Evolutionary conservation across 495 filamentous ascomycete species (phyloP), one percentile per base, ranked within the genome.

Genomic region (Melanomma pulvis-pyrius): DNA sequence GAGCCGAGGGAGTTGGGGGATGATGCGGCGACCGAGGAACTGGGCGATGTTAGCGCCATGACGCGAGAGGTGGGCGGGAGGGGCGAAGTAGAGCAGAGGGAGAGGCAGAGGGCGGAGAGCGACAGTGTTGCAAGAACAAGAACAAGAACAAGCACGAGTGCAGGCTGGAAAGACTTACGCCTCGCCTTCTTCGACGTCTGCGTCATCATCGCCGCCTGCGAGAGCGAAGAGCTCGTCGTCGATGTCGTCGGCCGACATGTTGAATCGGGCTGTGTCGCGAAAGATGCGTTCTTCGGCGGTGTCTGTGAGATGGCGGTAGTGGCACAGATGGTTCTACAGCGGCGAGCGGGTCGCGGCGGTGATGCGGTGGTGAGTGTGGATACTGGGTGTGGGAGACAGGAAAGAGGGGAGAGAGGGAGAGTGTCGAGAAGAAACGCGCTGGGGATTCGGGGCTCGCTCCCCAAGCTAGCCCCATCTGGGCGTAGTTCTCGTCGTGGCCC

Each of bases 171-270:
- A 58, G 53, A 87, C 92, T 86, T 82, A 96, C 92, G 91, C 82
- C 82, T 96, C 91, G 70, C 90, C 92, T 75, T 96, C 86, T 63
- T 89, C 88, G 22, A 67, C 57, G 22, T 67, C 54, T 90, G 67
- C 78, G 75, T 74, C 73, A 28, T 76, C 71, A 29, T 87, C 85
- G 61, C 76, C 86, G 67, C 92, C 92, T 19, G 92, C 92, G 57
- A 97, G 84, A 65, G 90, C 91, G 57, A 96, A 88, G 70, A 96
- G 83, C 77, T 96, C 92, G 58, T 91, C 90, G 73, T 96, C 92
- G 64, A 96, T 82, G 71, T 69, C 66, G 13, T 66, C 68, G 50
- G 51, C 47, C 56, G 59, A 52, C 50, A 54, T 24, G 58, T 12
- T 21, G 63, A 9, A 28, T 13, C 26, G 9, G 19, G 39, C 2